Evolutionary conservation across 768 basidiomycete genomes (phyloP).

Genomic region (Leccinum subtestaceum): DNA sequence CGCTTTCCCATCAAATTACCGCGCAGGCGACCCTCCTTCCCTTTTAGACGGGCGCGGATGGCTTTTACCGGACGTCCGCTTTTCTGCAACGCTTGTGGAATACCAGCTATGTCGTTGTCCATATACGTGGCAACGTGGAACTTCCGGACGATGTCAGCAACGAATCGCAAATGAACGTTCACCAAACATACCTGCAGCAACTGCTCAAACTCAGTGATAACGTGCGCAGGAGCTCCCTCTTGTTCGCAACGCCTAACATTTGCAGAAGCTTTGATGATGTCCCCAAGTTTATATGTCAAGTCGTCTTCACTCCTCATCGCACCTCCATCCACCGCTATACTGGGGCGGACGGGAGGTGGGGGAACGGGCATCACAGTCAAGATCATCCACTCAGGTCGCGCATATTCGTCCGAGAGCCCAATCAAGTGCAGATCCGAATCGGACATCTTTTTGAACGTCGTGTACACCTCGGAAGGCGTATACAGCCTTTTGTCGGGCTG

Average conservation of each 20-base stretch:
- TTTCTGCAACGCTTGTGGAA: slow-evolving; percentile 96
- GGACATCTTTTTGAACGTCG: slow-evolving; percentile 93
- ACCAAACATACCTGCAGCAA: slow-evolving; percentile 74
- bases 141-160: slow-evolving; percentile 37
- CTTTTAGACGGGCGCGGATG: slow-evolving; percentile 96
- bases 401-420: slow-evolving; percentile 93
- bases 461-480: slow-evolving; percentile 86
- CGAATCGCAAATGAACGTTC: neutral
- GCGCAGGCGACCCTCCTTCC: slow-evolving; percentile 96
- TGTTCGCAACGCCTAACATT: slow-evolving; percentile 91
- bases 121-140: slow-evolving; percentile 99
- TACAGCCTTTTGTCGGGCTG: slow-evolving; percentile 83
- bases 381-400: slow-evolving; percentile 99
- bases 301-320: slow-evolving; percentile 97
- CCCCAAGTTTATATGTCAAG: slow-evolving; percentile 95
- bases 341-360: slow-evolving; percentile 95
- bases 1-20: slow-evolving; percentile 99
- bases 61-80: slow-evolving; percentile 97
- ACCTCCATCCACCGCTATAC: slow-evolving; percentile 95
- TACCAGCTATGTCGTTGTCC: slow-evolving; percentile 99
- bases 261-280: slow-evolving; percentile 93
- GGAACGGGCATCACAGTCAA: slow-evolving; percentile 96
- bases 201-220: slow-evolving; percentile 95
- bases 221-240: slow-evolving; percentile 94
- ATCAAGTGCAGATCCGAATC: slow-evolving; percentile 84